These are phyloP conservation scores for Pseudoturritis turrita DNA, from an alignment of 345 rosid species.

Conservation along the genomic window DNA sequence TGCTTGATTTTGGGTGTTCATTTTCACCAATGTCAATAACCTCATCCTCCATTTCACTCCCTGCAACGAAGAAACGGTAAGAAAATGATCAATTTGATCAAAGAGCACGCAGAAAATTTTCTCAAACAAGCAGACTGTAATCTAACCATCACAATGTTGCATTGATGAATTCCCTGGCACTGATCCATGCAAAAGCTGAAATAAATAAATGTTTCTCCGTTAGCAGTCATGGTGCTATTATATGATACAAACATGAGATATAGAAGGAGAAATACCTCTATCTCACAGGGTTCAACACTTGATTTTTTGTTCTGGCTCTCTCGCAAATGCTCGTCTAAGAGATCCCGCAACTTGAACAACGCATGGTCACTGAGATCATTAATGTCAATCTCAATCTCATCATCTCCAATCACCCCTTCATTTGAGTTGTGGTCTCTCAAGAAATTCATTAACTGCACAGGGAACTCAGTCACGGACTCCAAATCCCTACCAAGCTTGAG, in stretches of 20 bases:
- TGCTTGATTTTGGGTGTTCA: slow-evolving; percentile 46
- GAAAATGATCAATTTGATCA: background rate
- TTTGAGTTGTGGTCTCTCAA: slow-evolving; percentile 55
- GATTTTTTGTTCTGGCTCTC: slow-evolving; percentile 39
- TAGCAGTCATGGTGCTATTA: background rate
- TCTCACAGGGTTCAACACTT: slow-evolving; percentile 61
- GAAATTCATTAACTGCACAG: slow-evolving; percentile 57
- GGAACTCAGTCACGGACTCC: slow-evolving; percentile 61
- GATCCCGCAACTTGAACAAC: slow-evolving; percentile 56
- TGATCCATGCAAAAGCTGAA: slow-evolving; percentile 60
- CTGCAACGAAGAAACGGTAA: slow-evolving; percentile 28
- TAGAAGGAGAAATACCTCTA: slow-evolving; percentile 48
- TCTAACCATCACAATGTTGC: slow-evolving; percentile 66
- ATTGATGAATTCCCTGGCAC: slow-evolving; percentile 58
- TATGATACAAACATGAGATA: background rate
- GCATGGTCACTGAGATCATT: slow-evolving; percentile 59
- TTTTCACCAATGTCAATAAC: slow-evolving; percentile 72
- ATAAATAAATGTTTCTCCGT: background rate
- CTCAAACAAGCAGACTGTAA: background rate
- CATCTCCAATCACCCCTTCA: slow-evolving; percentile 49
- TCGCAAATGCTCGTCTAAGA: slow-evolving; percentile 58
- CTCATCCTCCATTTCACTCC: slow-evolving; percentile 59
- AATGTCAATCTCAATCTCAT: slow-evolving; percentile 89
- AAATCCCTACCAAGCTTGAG: slow-evolving; percentile 50
- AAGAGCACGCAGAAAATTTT: background rate